Evolutionary conservation across 2,329 filamentous ascomycete species (phyloP).

Genomic region (Microsporum canis): DNA sequence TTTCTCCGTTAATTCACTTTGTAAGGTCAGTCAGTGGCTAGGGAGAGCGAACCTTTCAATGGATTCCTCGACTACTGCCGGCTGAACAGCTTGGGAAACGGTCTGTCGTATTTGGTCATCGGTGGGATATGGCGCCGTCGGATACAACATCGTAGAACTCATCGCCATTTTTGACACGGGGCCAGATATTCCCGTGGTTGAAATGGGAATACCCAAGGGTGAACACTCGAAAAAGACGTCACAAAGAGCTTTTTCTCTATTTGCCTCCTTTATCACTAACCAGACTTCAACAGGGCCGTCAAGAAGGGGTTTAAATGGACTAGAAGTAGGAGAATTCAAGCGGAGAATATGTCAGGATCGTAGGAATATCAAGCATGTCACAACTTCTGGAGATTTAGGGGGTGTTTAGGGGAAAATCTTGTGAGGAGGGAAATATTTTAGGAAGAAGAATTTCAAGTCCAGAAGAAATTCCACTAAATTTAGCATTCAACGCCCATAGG

Average conservation of each 20-base stretch:
- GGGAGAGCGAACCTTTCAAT: conserved; percentile 14
- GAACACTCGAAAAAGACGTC: not conserved
- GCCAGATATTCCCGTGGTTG: conserved; percentile 1
- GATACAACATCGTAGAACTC: not conserved
- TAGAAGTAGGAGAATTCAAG: no score
- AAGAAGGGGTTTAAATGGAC: not conserved
- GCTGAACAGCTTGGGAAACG: conserved; percentile 10
- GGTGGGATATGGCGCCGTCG: not conserved
- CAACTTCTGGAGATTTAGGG: not conserved
- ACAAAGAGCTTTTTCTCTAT: not conserved
- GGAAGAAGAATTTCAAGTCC: not conserved
- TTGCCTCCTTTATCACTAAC: not conserved
- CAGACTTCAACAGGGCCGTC: not conserved
- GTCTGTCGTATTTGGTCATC: not conserved
- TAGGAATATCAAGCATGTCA: not conserved
- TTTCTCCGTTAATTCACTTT: not conserved
- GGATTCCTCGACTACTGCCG: conserved; percentile 27
- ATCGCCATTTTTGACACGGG: not conserved
- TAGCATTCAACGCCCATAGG: not conserved
- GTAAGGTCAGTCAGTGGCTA: not conserved
- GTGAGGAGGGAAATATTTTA: not conserved
- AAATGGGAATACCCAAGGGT: not conserved
- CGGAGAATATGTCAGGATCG: no score
- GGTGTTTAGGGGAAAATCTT: not conserved
- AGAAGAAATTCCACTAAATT: not conserved